phyloP scores from a whole-genome alignment of 176 grass and related monocot genomes.

The Zizania latifolia region DNA sequence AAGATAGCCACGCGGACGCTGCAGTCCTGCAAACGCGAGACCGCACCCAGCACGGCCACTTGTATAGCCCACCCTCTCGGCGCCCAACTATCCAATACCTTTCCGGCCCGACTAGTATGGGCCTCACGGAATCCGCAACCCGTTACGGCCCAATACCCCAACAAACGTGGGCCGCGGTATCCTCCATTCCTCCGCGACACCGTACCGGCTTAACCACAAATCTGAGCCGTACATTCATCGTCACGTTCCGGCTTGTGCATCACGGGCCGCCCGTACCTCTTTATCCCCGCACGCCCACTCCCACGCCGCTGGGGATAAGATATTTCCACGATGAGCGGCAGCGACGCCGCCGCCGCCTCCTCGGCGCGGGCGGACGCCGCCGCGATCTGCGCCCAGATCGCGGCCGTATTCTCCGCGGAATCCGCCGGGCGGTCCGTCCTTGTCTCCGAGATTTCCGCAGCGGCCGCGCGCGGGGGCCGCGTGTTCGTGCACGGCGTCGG shows the following conservation, averaged over 20 bases:
- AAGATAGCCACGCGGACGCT: too few relatives aligned
- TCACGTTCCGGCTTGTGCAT: too few relatives aligned
- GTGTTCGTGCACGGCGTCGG: constrained; percentile 92
- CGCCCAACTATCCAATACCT: neutral
- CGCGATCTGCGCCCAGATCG: constrained; percentile 72
- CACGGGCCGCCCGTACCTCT: too few relatives aligned
- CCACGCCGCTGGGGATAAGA: constrained; percentile 25
- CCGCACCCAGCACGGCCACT: too few relatives aligned
- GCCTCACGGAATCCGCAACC: too few relatives aligned
- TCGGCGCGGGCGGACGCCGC: constrained; percentile 10
- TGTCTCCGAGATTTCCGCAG: constrained; percentile 28
- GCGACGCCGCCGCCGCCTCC: neutral
- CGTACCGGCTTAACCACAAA: too few relatives aligned
- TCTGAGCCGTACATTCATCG: too few relatives aligned
- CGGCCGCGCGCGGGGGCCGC: constrained; percentile 8
- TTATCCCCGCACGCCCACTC: neutral
- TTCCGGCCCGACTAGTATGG: neutral
- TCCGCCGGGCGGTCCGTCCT: constrained; percentile 29
- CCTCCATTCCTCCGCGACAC: too few relatives aligned
- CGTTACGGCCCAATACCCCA: too few relatives aligned
- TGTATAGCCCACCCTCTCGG: too few relatives aligned
- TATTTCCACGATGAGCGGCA: constrained; percentile 28
- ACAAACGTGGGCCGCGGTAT: too few relatives aligned
- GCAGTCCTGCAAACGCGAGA: too few relatives aligned
- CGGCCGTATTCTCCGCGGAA: constrained; percentile 47